Evolutionary conservation across 106 monocot species (phyloP), one percentile per base, ranked within the genome.

Genomic region (Phalaenopsis aphrodite): DNA sequence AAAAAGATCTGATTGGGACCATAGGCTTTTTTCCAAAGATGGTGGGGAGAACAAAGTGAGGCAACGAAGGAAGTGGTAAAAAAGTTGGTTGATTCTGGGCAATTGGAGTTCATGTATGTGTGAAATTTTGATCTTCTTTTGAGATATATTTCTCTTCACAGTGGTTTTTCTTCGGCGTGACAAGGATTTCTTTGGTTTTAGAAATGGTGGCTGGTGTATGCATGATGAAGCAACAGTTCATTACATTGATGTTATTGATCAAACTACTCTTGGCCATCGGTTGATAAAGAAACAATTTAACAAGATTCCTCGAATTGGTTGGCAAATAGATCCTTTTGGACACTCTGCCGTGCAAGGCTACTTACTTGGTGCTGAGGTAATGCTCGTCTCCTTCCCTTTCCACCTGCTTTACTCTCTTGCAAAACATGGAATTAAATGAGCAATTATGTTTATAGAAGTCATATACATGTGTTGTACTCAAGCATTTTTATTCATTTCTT

Each of bases 311-410:
- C 75, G 90, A 72, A 74, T 79, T 78, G 90, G 90, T 45, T 90
- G 90, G 90, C 90, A 90, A 72, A 90, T 90, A 49, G 90, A 90
- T 85, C 79, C 90, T 65, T 90, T 90, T 87, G 90, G 90, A 45
- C 90, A 90, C 77, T 90, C 90, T 81, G 85, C 90, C 16, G 87
- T 90, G 15, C 90, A 90, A 78, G 83, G 72, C 52, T 90, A 90
- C 73, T 84, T 90, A 43, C 87, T 90, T 69, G 86, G 90, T 21
- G 85, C 85, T 66, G 87, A 90, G 87, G 90, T 89, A 82, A 39
- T 21, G 38, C 37, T 69, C 39, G 1, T 74, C 19, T 74, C 18
- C 15, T 19, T 74, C 74, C 5, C 45, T 12, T 21, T 11, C 41
- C 43, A 8, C 41, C 11, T 39, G 5, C 12, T n/a, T 8, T 74